Evolutionary conservation across 768 basidiomycete genomes (phyloP).

Genomic region (Boletus coccyginus): DNA sequence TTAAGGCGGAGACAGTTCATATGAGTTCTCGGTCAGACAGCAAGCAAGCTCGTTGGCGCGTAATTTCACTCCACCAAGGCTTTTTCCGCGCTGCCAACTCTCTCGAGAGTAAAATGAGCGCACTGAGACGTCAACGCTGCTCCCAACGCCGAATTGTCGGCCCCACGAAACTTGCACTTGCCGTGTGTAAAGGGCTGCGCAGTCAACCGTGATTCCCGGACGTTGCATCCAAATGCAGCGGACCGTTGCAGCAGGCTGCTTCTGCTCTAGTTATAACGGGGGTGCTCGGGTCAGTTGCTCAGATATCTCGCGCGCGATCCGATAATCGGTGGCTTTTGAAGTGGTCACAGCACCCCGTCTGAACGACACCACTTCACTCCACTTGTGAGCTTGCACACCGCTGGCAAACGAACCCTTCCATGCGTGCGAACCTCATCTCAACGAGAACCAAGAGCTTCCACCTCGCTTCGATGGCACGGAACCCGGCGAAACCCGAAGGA

Average conservation of each 20-base stretch:
- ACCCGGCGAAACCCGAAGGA: slow-evolving; percentile 16
- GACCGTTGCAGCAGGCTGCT: background rate
- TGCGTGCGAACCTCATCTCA: slow-evolving; percentile 1
- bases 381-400: background rate
- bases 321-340: background rate
- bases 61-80: slow-evolving; percentile 6
- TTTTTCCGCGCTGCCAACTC: background rate
- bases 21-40: too few relatives aligned
- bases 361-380: background rate
- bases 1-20: slow-evolving; percentile 23
- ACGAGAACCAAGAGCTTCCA: slow-evolving; percentile 3
- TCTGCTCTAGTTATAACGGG: slow-evolving; percentile 3
- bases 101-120: slow-evolving; percentile 1
- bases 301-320: background rate
- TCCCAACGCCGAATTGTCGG: background rate
- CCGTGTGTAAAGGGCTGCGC: slow-evolving; percentile 13
- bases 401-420: background rate
- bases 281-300: slow-evolving; percentile 4
- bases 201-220: slow-evolving; percentile 6
- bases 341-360: background rate
- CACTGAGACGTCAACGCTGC: slow-evolving; percentile 12
- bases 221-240: slow-evolving; percentile 7
- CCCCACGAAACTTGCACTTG: background rate
- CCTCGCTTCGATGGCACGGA: slow-evolving; percentile 6
- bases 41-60: background rate